phyloP scores from a whole-genome alignment of 164 flowering plant species.

The Amborella trichopoda region DNA sequence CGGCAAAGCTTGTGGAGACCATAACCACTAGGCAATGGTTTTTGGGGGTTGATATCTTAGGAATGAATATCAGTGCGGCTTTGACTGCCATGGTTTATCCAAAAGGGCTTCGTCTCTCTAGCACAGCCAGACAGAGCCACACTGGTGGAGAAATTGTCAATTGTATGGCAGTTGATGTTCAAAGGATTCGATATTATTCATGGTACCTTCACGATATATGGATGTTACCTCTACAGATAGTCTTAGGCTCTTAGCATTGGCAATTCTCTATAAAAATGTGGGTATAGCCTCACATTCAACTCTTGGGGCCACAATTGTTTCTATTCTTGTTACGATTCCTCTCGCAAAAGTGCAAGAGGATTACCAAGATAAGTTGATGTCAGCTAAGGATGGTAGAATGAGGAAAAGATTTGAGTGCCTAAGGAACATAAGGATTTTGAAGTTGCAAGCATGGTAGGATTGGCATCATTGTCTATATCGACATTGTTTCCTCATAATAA shows the following conservation, averaged over 20 bases:
- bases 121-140: slow-evolving; percentile 78
- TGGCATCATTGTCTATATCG: too few species aligned
- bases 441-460: slow-evolving; percentile 97
- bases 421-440: slow-evolving; percentile 89
- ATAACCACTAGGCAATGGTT: slow-evolving; percentile 88
- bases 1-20: slow-evolving; percentile 81
- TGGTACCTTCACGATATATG: slow-evolving; percentile 97
- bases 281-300: slow-evolving; percentile 86
- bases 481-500: too few species aligned
- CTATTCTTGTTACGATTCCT: slow-evolving; percentile 78
- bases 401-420: slow-evolving; percentile 90
- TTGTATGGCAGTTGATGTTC: slow-evolving; percentile 97
- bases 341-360: slow-evolving; percentile 81
- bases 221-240: slow-evolving; percentile 93
- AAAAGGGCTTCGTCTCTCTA: slow-evolving; percentile 84
- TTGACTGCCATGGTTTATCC: slow-evolving; percentile 87
- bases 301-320: slow-evolving; percentile 64
- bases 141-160: slow-evolving; percentile 94
- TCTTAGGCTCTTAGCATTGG: slow-evolving; percentile 78
- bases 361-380: slow-evolving; percentile 83
- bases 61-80: slow-evolving; percentile 94
- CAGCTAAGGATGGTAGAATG: slow-evolving; percentile 96
- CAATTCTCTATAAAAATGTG: slow-evolving; percentile 78
- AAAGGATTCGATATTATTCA: slow-evolving; percentile 82
- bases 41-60: slow-evolving; percentile 88